Evolutionary conservation across 2,329 filamentous ascomycete genomes (phyloP), one percentile per base, ranked within the genome.

Genomic region (Penicillium vulpinum): DNA sequence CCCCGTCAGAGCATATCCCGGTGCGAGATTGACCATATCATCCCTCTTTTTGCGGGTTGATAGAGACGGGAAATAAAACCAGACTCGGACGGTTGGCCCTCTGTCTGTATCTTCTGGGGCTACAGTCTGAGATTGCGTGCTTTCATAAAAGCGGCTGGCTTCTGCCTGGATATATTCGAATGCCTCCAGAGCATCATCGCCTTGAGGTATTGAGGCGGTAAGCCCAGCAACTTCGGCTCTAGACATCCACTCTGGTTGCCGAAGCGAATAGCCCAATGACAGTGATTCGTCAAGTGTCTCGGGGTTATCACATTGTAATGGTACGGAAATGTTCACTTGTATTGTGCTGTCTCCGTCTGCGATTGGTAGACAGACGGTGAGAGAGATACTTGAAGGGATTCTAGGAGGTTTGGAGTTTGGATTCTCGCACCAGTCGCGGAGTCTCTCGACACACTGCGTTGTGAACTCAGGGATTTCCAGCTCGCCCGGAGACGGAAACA

Each of bases 41-140:
- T 82, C 78, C 45, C 84, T 77, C 63, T 86, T 87, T 44, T 78
- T 77, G 3, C 84, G 80, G 0, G 84, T 86, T 39, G 80, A 83
- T 52, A 87, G 80, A 1, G 83, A 85, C 0, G 84, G 84, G 59
- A 87, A 85, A 69, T 86, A 86, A 65, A 86, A 86, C 84, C 84
- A 86, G 1, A 82, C 83, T 9, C 84, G 74, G 3, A 83, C 77
- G 0, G 82, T 63, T 0, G 76, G 67, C 0, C 48, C 57, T 0
- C 56, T 64, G 1, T 58, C 51, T 10, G 11, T 40, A 2, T 53
- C 5, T 24, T 51, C 43, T 39, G 49, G n/a, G 2, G 41, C 9
- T 9, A 46, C 47, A 4, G 36, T 21, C 40, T 56, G 35, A 0
- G 18, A 39, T 21, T 62, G 59, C 28, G 66, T 61, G 1, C 36